Conservation (phyloP, 2,329 filamentous ascomycete species). For the Metarhizium sp. region DNA sequence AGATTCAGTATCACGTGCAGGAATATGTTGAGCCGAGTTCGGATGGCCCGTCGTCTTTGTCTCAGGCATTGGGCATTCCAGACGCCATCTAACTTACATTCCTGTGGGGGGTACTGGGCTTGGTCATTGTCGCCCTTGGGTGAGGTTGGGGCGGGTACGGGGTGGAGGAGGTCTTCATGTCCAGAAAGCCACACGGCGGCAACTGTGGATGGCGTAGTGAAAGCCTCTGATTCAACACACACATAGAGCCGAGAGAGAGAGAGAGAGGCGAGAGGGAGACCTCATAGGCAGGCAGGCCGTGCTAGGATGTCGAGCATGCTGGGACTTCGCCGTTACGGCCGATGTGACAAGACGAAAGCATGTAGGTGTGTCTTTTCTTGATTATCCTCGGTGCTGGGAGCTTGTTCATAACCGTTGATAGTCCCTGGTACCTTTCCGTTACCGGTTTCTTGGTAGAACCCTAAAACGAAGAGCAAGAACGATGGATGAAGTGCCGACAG, state of each 20-base stretch:
- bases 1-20: conserved; percentile 16
- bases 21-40: conserved; percentile 14
- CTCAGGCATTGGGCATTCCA: conserved; percentile 27
- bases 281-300: not conserved
- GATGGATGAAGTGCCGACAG: conserved; percentile 2
- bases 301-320: not conserved
- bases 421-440: conserved; percentile 1
- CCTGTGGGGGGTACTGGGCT: conserved; percentile 10
- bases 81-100: conserved; percentile 17
- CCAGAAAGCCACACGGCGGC: conserved; percentile 6
- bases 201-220: conserved; percentile 1
- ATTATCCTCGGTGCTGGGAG: not conserved
- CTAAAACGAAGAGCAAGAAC: not conserved
- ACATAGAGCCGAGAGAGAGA: not conserved
- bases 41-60: conserved; percentile 24
- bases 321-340: not conserved
- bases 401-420: not conserved
- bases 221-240: not conserved
- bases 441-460: conserved; percentile 1
- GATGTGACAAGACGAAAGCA: not conserved
- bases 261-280: not conserved
- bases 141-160: conserved; percentile 17
- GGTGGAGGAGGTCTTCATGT: conserved; percentile 1
- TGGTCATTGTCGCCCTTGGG: conserved; percentile 25
- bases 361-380: not conserved